Conservation (phyloP, 1,284 basidiomycete genomes). For the Stereum hirsutum region DNA sequence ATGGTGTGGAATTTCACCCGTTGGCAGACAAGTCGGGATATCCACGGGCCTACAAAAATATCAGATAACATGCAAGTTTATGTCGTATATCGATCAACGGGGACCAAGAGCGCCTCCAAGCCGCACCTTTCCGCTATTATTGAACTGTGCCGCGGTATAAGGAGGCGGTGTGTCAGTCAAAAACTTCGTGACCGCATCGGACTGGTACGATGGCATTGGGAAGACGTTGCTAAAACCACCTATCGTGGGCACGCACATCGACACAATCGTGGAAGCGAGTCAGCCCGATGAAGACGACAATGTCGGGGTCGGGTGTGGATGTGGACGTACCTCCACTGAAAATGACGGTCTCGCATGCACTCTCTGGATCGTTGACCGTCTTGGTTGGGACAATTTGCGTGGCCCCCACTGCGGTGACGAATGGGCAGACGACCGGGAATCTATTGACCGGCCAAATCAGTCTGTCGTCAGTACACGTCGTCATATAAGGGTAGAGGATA, state of each 20-base stretch:
- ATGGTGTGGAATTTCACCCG: slow-evolving; percentile 18
- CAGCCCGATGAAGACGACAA: too few species aligned
- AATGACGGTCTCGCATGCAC: slow-evolving; percentile 26
- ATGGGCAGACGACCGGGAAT: slow-evolving; percentile 15
- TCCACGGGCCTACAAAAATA: slow-evolving; percentile 29
- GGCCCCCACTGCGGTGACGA: slow-evolving; percentile 23
- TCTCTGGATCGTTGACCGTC: slow-evolving; percentile 23
- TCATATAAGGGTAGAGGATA: too few species aligned
- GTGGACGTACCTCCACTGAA: slow-evolving; percentile 15
- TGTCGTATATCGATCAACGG: too few species aligned
- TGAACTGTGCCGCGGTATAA: slow-evolving; percentile 32
- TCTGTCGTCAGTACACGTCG: too few species aligned
- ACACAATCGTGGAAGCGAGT: too few species aligned
- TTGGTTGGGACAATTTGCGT: slow-evolving; percentile 20
- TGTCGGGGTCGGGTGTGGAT: too few species aligned
- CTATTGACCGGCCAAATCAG: too few species aligned
- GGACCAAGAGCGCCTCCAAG: slow-evolving; percentile 2
- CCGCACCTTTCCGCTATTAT: slow-evolving; percentile 35
- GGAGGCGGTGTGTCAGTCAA: slow-evolving; percentile 30
- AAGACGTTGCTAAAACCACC: slow-evolving; percentile 35
- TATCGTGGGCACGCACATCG: too few species aligned
- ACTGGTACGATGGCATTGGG: slow-evolving; percentile 27
- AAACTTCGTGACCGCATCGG: slow-evolving; percentile 21
- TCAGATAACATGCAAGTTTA: too few species aligned
- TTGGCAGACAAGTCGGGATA: slow-evolving; percentile 39